Evolutionary conservation across 768 basidiomycete species (phyloP).

Genomic region (Heimioporus sp.): DNA sequence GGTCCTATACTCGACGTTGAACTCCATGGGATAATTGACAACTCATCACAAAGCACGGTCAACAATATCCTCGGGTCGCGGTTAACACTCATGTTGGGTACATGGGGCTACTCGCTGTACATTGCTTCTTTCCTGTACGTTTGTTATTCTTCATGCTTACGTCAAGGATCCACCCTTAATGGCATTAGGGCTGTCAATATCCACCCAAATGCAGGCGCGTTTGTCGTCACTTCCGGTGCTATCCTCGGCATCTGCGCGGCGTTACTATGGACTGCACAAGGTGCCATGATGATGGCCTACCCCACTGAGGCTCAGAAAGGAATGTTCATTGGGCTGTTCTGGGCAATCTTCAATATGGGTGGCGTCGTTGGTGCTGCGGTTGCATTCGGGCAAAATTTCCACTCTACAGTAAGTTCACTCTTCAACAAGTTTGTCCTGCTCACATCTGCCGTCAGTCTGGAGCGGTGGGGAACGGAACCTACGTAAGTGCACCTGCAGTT

Average conservation of each 20-base stretch:
- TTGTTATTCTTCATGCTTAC: neutral
- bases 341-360: constrained; percentile 78
- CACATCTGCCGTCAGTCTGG: constrained; percentile 20
- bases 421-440: neutral
- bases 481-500: constrained; percentile 52
- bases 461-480: constrained; percentile 72
- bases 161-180: neutral
- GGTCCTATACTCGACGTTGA: neutral
- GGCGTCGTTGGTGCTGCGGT: constrained; percentile 78
- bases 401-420: constrained; percentile 47
- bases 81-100: constrained; percentile 48
- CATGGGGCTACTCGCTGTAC: constrained; percentile 51
- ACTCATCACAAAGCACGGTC: constrained; percentile 49
- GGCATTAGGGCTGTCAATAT: constrained; percentile 43
- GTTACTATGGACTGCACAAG: constrained; percentile 53
- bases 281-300: constrained; percentile 54
- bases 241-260: constrained; percentile 51
- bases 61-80: constrained; percentile 67
- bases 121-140: constrained; percentile 45
- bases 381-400: constrained; percentile 68
- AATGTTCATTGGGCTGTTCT: constrained; percentile 49
- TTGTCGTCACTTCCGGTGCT: constrained; percentile 48
- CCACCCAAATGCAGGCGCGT: constrained; percentile 40
- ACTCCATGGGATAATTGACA: neutral
- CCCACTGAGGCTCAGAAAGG: constrained; percentile 59